phyloP scores from a whole-genome alignment of 192 early-diverging fungal species.

The Coemansia sp. region DNA sequence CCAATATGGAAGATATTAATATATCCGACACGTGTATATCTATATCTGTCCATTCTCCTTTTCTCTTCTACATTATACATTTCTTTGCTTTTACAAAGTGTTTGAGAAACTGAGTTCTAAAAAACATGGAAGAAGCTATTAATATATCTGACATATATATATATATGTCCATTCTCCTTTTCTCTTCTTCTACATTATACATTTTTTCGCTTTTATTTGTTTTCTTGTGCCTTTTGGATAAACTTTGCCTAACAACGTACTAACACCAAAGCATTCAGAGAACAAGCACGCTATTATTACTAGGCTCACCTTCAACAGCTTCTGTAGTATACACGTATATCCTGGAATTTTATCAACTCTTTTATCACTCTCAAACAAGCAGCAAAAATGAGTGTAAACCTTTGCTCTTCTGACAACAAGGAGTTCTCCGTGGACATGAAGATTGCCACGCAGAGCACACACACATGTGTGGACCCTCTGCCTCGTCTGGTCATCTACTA shows the following conservation, averaged over 20 bases:
- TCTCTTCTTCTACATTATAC: background rate
- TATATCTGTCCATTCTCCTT: background rate
- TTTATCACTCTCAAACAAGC: constrained; percentile 2
- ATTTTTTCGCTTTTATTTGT: constrained; percentile 1
- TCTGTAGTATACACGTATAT: constrained; percentile 6
- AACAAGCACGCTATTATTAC: background rate
- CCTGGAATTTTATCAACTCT: background rate
- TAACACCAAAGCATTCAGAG: background rate
- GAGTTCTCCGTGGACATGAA: constrained; percentile 64
- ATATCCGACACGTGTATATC: too few relatives aligned
- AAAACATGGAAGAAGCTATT: too few relatives aligned
- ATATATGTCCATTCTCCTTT: background rate
- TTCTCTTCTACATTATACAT: background rate
- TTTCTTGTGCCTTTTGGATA: background rate
- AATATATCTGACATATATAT: too few relatives aligned
- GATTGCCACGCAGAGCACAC: constrained; percentile 68
- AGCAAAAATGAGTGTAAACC: constrained; percentile 44
- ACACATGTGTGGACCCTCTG: background rate
- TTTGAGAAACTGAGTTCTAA: too few relatives aligned
- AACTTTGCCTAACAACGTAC: background rate
- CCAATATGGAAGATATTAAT: too few relatives aligned
- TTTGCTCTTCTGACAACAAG: constrained; percentile 65
- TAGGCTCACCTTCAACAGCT: background rate
- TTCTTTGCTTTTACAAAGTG: background rate
- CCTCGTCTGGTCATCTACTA: constrained; percentile 15